Evolutionary conservation across 202 grass and related monocot genomes (phyloP), one percentile per base, ranked within the genome.

Genomic region (Hordeum pubiflorum): DNA sequence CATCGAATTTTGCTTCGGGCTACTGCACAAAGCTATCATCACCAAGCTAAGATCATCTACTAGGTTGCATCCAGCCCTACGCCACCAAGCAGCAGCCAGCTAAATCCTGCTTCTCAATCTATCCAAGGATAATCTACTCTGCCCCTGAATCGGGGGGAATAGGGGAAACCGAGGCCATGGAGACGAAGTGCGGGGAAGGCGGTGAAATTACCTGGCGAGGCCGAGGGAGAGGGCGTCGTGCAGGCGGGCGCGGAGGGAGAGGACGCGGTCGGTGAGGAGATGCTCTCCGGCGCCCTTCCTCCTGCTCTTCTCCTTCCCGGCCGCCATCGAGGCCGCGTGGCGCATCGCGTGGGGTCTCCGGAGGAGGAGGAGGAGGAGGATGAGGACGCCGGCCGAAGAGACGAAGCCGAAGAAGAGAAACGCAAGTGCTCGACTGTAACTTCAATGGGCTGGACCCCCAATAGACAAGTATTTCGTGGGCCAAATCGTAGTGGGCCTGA

Each of bases 211-310:
- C 92, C 82, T 91, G 43, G 77, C 11, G 83, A 97, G 86, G 72
- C 94, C 94, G 68, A 97, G 90, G 27, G 88, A 70, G 79, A 97
- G 86, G 20, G 90, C 90, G 24, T 84, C 86, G 40, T 91, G 92
- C 62, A 94, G 94, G 63, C 88, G 90, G 4, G 75, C 29, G 58
- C 86, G 94, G 40, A 89, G 84, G 79, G 84, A 75, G 67, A 93
- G 79, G 21, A 87, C 77, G 55, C 91, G 88, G 63, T 92, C 90
- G 72, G 78, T 48, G 82, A 89, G 87, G 18, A 82, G 58, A 6
- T 74, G 26, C 0, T 78, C 82, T 4, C 69, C 75, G 6, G 50
- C 17, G 13, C 86, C 86, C 91, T 62, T 89, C 36, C 72, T 72
- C 52, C 72, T 81, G 69, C 74, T 74, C 76, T 84, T 87, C 72